Conservation (phyloP, 2,329 filamentous ascomycete species). For the Chaetomiaceae sp. region DNA sequence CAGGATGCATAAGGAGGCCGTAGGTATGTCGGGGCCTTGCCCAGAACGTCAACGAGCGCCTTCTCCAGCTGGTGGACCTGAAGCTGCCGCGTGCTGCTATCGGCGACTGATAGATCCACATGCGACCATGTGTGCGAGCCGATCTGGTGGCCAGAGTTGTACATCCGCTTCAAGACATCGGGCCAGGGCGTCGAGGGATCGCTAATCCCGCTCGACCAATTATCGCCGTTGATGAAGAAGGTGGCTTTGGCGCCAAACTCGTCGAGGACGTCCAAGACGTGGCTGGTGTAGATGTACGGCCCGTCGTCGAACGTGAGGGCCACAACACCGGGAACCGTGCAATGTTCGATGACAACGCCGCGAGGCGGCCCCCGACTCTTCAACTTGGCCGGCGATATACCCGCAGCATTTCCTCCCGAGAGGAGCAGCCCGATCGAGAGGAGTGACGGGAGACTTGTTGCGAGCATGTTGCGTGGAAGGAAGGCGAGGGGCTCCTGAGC, state of each 20-base stretch:
- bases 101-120: constrained; percentile 28
- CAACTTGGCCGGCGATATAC: constrained; percentile 2
- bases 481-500: not conserved
- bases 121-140: constrained; percentile 36
- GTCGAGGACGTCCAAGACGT: constrained; percentile 33
- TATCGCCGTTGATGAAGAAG: constrained; percentile 35
- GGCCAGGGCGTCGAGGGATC: constrained; percentile 27
- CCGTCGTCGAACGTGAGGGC: constrained; percentile 37
- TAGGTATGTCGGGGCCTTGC: constrained; percentile 35
- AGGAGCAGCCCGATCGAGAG: constrained; percentile 12
- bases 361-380: constrained; percentile 2
- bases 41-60: constrained; percentile 30
- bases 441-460: not conserved
- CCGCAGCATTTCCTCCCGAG: constrained; percentile 9
- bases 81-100: constrained; percentile 19
- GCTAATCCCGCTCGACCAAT: constrained; percentile 28
- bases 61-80: constrained; percentile 32
- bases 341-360: constrained; percentile 25
- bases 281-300: constrained; percentile 30
- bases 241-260: constrained; percentile 31
- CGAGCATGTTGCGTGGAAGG: not conserved
- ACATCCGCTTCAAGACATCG: constrained; percentile 28
- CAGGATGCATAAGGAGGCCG: constrained; percentile 32
- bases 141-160: constrained; percentile 34
- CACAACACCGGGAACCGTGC: constrained; percentile 29